Conservation (phyloP, 768 basidiomycete genomes). For the Boletus patriciae region DNA sequence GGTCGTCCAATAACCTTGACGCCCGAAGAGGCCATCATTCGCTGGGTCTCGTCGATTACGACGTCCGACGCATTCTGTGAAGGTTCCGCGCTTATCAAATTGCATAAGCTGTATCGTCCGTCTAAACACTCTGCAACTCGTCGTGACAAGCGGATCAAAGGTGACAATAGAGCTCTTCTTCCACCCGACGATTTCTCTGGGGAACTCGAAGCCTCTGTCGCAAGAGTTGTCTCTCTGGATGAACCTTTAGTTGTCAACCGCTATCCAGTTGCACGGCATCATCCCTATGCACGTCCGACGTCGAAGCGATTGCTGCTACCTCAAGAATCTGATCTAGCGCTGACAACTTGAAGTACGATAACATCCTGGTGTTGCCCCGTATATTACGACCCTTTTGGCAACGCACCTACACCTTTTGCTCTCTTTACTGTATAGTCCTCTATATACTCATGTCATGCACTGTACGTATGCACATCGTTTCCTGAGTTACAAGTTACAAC, state of each 20-base stretch:
- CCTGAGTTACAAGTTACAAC: no score
- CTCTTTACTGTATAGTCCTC: neutral
- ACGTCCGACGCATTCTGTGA: slow-evolving; percentile 12
- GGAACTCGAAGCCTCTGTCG: neutral
- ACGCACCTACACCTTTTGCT: neutral
- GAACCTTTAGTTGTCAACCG: slow-evolving; percentile 13
- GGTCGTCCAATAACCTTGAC: slow-evolving; percentile 16
- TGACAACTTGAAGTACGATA: neutral
- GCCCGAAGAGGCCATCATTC: slow-evolving; percentile 20
- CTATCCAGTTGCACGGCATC: slow-evolving; percentile 2
- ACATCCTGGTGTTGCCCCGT: neutral
- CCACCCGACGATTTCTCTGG: slow-evolving; percentile 19
- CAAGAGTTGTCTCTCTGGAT: slow-evolving; percentile 9
- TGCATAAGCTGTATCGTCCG: neutral
- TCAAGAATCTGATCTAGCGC: slow-evolving; percentile 5
- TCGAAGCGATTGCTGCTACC: slow-evolving; percentile 22
- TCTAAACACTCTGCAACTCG: neutral
- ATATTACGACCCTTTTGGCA: neutral
- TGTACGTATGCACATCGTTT: neutral
- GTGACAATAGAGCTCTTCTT: slow-evolving; percentile 7
- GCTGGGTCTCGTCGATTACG: slow-evolving; percentile 22
- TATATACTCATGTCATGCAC: neutral
- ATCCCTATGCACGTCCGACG: slow-evolving; percentile 20
- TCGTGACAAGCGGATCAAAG: slow-evolving; percentile 9
- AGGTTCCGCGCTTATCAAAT: neutral